These are phyloP conservation scores for Xylariaceae sp. DNA, from an alignment of 2,329 filamentous ascomycete species.

Conservation along the genomic window DNA sequence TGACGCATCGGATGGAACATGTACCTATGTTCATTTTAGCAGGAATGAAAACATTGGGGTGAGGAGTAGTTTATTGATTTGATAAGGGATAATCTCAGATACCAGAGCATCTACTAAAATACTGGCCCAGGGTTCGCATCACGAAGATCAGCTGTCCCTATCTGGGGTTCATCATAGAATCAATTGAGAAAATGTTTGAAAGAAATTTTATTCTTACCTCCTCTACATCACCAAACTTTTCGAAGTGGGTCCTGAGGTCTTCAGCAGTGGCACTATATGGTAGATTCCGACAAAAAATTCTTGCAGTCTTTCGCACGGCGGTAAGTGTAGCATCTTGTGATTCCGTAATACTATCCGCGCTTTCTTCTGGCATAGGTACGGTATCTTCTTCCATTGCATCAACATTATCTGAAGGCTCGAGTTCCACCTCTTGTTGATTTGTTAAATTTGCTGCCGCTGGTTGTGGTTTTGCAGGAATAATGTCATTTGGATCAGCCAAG, in stretches of 20 bases:
- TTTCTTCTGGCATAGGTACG: slow-evolving; percentile 23
- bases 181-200: slow-evolving; percentile 33
- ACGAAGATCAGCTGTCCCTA: slow-evolving; percentile 98
- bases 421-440: slow-evolving; percentile 23
- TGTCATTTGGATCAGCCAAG: slow-evolving; percentile 76
- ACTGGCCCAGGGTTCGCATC: slow-evolving; percentile 89
- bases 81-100: slow-evolving; percentile 67
- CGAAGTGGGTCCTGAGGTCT: slow-evolving; percentile 76
- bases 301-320: slow-evolving; percentile 72
- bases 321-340: slow-evolving; percentile 50
- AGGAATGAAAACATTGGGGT: slow-evolving; percentile 35
- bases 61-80: slow-evolving; percentile 37
- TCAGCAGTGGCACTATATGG: slow-evolving; percentile 80
- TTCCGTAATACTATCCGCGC: slow-evolving; percentile 48
- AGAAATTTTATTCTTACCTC: slow-evolving; percentile 72
- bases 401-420: slow-evolving; percentile 18
- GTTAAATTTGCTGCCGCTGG: background rate
- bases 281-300: slow-evolving; percentile 89
- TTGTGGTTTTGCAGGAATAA: slow-evolving; percentile 38
- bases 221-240: slow-evolving; percentile 75
- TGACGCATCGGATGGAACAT: slow-evolving; percentile 77
- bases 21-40: slow-evolving; percentile 71
- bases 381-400: slow-evolving; percentile 22
- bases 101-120: slow-evolving; percentile 99
- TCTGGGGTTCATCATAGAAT: slow-evolving; percentile 94